phyloP scores from a whole-genome alignment of 2,329 filamentous ascomycete genomes.

The Dactylellina drechsleri region DNA sequence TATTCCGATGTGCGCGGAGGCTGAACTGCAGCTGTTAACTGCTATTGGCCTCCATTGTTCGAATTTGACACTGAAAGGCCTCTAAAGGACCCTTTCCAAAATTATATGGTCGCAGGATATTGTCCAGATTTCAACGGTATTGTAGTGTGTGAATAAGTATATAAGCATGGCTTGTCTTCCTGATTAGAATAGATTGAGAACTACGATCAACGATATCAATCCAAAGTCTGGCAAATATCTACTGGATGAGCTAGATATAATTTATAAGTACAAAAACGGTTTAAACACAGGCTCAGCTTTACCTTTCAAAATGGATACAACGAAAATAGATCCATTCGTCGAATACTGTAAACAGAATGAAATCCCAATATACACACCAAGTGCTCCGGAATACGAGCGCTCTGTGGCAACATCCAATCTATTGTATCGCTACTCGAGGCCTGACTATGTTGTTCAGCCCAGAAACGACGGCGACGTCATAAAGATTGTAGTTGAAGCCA shows the following conservation, averaged over 20 bases:
- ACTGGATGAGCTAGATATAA: too few relatives aligned
- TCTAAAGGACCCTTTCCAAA: not conserved
- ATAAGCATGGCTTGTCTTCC: too few relatives aligned
- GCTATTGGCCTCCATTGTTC: too few relatives aligned
- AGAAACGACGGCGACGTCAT: slow-evolving; percentile 51
- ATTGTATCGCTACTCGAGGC: slow-evolving; percentile 58
- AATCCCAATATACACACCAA: slow-evolving; percentile 28
- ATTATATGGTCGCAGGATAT: not conserved
- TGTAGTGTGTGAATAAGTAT: not conserved
- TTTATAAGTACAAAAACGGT: too few relatives aligned
- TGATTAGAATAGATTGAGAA: too few relatives aligned
- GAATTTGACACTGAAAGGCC: too few relatives aligned
- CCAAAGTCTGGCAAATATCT: too few relatives aligned
- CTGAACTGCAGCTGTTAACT: not conserved
- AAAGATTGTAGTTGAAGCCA: slow-evolving; percentile 39
- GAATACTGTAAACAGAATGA: not conserved
- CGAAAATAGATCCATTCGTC: not conserved
- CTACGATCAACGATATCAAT: too few relatives aligned
- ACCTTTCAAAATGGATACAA: not conserved
- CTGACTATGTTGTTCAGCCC: slow-evolving; percentile 58
- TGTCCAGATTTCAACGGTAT: not conserved
- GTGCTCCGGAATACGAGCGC: slow-evolving; percentile 56
- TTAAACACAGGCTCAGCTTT: too few relatives aligned
- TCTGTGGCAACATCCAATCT: slow-evolving; percentile 59
- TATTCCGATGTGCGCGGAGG: not conserved